phyloP scores from a whole-genome alignment of 176 grass and related monocot species.

The Musa troglodytarum region DNA sequence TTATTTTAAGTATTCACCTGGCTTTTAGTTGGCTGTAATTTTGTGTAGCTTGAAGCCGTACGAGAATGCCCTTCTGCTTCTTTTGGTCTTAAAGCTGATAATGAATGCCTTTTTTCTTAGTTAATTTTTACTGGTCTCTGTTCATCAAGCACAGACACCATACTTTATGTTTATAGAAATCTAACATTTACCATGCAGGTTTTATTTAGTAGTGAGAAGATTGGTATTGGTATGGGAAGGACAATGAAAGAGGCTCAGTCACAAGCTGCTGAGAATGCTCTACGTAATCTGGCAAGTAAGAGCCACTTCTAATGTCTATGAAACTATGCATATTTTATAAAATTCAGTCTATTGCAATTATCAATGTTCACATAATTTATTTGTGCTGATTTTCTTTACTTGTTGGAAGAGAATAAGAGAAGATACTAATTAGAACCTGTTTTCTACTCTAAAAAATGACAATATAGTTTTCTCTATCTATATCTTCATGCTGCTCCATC shows the following conservation, averaged over 20 bases:
- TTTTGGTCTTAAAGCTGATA: background rate
- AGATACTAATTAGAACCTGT: too few relatives aligned
- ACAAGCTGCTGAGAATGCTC: constrained; percentile 90
- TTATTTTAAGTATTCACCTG: too few relatives aligned
- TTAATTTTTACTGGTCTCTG: background rate
- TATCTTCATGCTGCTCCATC: too few relatives aligned
- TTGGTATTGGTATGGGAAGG: constrained; percentile 80
- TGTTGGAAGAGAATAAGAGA: too few relatives aligned
- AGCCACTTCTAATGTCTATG: background rate
- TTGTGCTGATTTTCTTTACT: too few relatives aligned
- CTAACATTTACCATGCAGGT: constrained; percentile 35
- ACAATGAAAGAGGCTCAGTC: constrained; percentile 79
- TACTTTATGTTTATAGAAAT: background rate
- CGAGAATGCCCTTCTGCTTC: background rate
- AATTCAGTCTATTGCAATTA: background rate
- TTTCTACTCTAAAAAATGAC: too few relatives aligned
- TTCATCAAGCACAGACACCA: background rate
- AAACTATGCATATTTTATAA: background rate
- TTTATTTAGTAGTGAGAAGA: constrained; percentile 82
- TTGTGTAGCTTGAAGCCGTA: background rate
- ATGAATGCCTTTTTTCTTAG: background rate
- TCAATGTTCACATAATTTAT: too few relatives aligned
- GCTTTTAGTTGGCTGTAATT: background rate
- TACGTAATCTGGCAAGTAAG: constrained; percentile 78
- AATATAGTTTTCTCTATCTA: too few relatives aligned